Conservation (phyloP, 106 monocot genomes). For the Ottelia alismoides region DNA sequence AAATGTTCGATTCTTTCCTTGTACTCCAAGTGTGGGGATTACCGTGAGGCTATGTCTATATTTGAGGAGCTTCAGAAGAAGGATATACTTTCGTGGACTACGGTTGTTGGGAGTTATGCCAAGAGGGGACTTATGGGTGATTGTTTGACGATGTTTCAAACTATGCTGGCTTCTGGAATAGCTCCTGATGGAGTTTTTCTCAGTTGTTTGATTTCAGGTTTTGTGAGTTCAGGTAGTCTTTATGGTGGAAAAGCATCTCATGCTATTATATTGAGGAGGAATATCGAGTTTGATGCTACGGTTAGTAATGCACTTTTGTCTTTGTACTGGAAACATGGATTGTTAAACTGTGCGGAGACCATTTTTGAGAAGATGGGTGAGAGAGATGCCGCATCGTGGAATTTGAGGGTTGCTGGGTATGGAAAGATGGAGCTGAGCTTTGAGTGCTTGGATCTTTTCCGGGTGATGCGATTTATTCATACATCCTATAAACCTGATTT, state of each 20-base stretch:
- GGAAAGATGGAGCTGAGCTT: slow-evolving; percentile 25
- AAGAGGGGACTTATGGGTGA: too few species aligned
- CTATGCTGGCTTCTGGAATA: slow-evolving; percentile 33
- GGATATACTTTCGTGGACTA: slow-evolving; percentile 58
- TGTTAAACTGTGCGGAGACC: slow-evolving; percentile 18
- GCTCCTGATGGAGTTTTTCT: slow-evolving; percentile 39
- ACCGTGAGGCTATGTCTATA: slow-evolving; percentile 23
- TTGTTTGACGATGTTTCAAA: slow-evolving; percentile 16
- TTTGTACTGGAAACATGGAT: slow-evolving; percentile 41
- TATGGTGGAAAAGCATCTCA: slow-evolving; percentile 45
- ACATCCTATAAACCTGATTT: slow-evolving; percentile 1
- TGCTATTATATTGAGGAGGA: slow-evolving; percentile 36
- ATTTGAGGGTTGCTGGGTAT: slow-evolving; percentile 39
- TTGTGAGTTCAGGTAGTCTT: slow-evolving; percentile 16
- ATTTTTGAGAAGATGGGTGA: slow-evolving; percentile 15
- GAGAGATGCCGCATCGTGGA: slow-evolving; percentile 32
- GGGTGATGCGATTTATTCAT: slow-evolving; percentile 34
- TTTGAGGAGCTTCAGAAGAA: slow-evolving; percentile 34
- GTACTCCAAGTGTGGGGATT: slow-evolving; percentile 49
- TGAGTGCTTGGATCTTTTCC: slow-evolving; percentile 42
- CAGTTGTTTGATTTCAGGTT: slow-evolving; percentile 38
- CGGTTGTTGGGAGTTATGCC: slow-evolving; percentile 26
- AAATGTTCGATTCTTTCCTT: slow-evolving; percentile 38
- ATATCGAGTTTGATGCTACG: slow-evolving; percentile 14
- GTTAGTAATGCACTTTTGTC: slow-evolving; percentile 25